phyloP scores from a whole-genome alignment of 495 filamentous ascomycete species.

The Podospora anserina region DNA sequence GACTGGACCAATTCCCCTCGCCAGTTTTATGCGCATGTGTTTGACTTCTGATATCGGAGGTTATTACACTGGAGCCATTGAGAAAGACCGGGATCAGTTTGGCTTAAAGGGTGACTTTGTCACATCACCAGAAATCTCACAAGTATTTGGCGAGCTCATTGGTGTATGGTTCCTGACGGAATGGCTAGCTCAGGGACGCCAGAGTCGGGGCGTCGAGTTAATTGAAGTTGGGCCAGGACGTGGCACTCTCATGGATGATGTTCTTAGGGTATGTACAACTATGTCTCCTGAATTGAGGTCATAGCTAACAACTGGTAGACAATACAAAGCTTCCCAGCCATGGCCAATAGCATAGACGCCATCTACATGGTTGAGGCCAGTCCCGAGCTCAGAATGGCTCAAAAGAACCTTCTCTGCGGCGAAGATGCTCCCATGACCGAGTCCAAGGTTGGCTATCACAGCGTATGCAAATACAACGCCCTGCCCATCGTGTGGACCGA shows the following conservation, averaged over 20 bases:
- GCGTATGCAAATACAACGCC: slow-evolving; percentile 68
- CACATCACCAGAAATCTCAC: slow-evolving; percentile 94
- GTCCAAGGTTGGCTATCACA: slow-evolving; percentile 69
- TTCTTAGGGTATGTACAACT: slow-evolving; percentile 65
- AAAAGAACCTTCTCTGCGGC: slow-evolving; percentile 81
- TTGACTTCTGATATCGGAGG: slow-evolving; percentile 86
- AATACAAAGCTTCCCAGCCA: slow-evolving; percentile 72
- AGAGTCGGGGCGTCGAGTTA: slow-evolving; percentile 68
- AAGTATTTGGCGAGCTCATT: slow-evolving; percentile 91
- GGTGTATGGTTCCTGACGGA: slow-evolving; percentile 93
- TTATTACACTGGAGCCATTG: slow-evolving; percentile 78
- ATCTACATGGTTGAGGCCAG: slow-evolving; percentile 93
- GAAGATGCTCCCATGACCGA: slow-evolving; percentile 63
- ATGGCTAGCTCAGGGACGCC: slow-evolving; percentile 86
- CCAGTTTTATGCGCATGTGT: slow-evolving; percentile 97
- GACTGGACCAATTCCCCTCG: slow-evolving; percentile 87
- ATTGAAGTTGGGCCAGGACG: slow-evolving; percentile 93
- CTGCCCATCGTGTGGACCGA: slow-evolving; percentile 85
- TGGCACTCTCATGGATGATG: slow-evolving; percentile 96
- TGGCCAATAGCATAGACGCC: slow-evolving; percentile 72
- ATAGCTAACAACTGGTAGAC: slow-evolving; percentile 53
- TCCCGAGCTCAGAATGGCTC: slow-evolving; percentile 65
- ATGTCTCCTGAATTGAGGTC: background rate
- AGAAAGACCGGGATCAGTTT: slow-evolving; percentile 72
- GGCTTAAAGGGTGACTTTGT: slow-evolving; percentile 90